Conservation (phyloP, 441 rosid species). For the Corymbia citriodora region DNA sequence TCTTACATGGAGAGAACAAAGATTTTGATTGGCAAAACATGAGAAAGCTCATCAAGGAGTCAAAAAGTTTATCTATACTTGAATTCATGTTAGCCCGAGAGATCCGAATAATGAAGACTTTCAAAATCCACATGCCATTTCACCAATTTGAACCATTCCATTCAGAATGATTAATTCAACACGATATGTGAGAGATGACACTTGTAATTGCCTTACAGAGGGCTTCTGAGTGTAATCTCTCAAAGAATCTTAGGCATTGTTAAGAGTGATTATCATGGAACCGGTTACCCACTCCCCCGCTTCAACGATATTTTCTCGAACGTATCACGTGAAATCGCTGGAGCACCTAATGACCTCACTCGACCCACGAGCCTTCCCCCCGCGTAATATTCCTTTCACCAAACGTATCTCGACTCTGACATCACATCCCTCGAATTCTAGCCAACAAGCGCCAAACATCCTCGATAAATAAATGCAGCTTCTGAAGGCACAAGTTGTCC, state of each 20-base stretch:
- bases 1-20: not conserved
- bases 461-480: not conserved
- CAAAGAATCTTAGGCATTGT: not conserved
- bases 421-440: not conserved
- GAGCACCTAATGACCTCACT: not conserved
- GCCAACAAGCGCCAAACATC: not conserved
- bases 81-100: not conserved
- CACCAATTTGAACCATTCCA: not conserved
- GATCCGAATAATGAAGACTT: not conserved
- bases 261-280: not conserved
- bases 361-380: not conserved
- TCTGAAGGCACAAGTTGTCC: not conserved
- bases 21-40: not conserved
- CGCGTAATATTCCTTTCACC: not conserved
- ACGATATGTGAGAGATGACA: not conserved
- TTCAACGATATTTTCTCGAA: not conserved
- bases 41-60: not conserved
- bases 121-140: not conserved
- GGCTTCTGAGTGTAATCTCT: not conserved
- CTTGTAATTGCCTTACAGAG: not conserved
- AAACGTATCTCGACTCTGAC: not conserved
- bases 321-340: not conserved
- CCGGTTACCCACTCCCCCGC: not conserved
- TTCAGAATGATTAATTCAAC: not conserved
- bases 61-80: not conserved